Evolutionary conservation across 2,329 filamentous ascomycete species (phyloP).

Genomic region (Ophiocordyceps camponoti-saundersi): DNA sequence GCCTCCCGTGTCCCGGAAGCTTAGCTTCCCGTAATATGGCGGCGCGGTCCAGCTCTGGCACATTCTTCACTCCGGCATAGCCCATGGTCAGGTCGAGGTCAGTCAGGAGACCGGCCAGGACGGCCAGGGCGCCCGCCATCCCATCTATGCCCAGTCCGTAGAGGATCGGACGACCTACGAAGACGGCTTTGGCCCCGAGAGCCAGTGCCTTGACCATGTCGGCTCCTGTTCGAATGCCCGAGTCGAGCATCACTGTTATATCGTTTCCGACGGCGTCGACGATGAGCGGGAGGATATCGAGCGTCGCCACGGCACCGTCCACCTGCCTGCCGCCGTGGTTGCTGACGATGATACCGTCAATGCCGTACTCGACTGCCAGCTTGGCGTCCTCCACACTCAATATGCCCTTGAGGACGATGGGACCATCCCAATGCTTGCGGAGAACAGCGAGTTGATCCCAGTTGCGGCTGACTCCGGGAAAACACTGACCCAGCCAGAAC

Average conservation of each 20-base stretch:
- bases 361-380: slow-evolving; percentile 17
- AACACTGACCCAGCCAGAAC: slow-evolving; percentile 34
- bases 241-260: slow-evolving; percentile 36
- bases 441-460: slow-evolving; percentile 48
- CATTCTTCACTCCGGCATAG: slow-evolving; percentile 29
- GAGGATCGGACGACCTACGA: slow-evolving; percentile 24
- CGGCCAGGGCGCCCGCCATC: slow-evolving; percentile 35
- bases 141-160: slow-evolving; percentile 19
- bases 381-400: slow-evolving; percentile 21
- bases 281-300: slow-evolving; percentile 31
- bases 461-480: slow-evolving; percentile 26
- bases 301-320: slow-evolving; percentile 25
- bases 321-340: slow-evolving; percentile 26
- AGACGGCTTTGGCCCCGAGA: slow-evolving; percentile 21
- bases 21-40: slow-evolving; percentile 15
- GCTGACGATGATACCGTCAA: slow-evolving; percentile 22
- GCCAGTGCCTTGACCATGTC: slow-evolving; percentile 23
- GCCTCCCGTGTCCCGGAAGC: slow-evolving; percentile 16
- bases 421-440: slow-evolving; percentile 41
- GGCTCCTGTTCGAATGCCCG: slow-evolving; percentile 20
- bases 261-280: slow-evolving; percentile 38
- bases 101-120: slow-evolving; percentile 22
- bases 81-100: slow-evolving; percentile 36
- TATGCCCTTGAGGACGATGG: slow-evolving; percentile 24
- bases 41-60: slow-evolving; percentile 17